Percentiles rank a stretch among this genome's conserved stretches.
These are phyloP conservation scores for Dryadomyces quercivorus DNA, from an alignment of 2,329 filamentous ascomycete genomes.

Conservation along the genomic window DNA sequence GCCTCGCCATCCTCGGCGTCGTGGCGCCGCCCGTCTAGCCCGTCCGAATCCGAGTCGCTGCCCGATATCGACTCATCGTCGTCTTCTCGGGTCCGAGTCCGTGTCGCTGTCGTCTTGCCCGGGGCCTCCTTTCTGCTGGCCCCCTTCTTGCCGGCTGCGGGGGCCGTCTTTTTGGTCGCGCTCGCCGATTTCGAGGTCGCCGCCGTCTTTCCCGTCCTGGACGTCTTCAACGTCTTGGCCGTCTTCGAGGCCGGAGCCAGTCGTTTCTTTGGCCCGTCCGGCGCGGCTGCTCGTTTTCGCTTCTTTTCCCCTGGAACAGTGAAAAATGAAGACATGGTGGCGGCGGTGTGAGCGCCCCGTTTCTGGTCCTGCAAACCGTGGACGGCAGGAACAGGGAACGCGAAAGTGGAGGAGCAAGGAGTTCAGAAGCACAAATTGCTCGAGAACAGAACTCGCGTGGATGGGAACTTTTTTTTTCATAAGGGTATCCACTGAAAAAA, in stretches of 20 bases:
- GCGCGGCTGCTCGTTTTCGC: slow-evolving; percentile 57
- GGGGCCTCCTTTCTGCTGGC: not conserved
- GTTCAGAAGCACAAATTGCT: not conserved
- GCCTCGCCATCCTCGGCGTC: slow-evolving; percentile 50
- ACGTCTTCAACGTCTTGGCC: not conserved
- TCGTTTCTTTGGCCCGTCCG: slow-evolving; percentile 48
- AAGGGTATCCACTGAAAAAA: slow-evolving; percentile 10
- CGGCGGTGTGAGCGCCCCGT: not conserved
- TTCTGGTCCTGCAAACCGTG: too few relatives aligned
- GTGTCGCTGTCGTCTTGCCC: not conserved
- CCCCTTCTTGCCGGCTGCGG: not conserved
- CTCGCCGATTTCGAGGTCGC: not conserved
- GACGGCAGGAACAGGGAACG: not conserved
- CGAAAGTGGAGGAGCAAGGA: not conserved
- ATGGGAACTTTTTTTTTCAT: slow-evolving; percentile 11
- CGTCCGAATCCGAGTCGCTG: slow-evolving; percentile 59
- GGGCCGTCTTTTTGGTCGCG: not conserved
- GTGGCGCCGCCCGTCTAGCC: slow-evolving; percentile 57
- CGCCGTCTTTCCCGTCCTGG: not conserved
- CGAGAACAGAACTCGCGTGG: not conserved
- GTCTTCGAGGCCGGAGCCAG: slow-evolving; percentile 29
- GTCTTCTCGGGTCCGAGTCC: slow-evolving; percentile 12
- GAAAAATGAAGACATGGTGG: slow-evolving; percentile 87
- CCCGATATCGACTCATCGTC: slow-evolving; percentile 27
- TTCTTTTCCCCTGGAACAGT: slow-evolving; percentile 82